Conservation (phyloP, 148 eudicot genomes). For the Rhododendron ferrugineum region DNA sequence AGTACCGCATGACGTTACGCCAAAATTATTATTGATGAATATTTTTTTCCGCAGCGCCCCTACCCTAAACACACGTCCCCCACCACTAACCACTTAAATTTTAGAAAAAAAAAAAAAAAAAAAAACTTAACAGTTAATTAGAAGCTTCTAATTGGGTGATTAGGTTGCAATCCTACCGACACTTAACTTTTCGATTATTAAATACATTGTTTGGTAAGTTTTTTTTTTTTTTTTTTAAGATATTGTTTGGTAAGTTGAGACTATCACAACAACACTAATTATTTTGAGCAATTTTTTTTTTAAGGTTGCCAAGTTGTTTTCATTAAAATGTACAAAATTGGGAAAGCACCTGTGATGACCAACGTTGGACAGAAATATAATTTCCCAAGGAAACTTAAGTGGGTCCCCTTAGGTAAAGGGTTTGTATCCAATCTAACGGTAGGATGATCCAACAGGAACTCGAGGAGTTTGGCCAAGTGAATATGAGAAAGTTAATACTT, state of each 20-base stretch:
- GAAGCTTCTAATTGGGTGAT: neutral
- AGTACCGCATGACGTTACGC: neutral
- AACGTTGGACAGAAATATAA: neutral
- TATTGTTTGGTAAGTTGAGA: neutral
- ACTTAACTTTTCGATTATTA: neutral
- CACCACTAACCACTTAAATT: too few relatives aligned
- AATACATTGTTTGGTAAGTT: neutral
- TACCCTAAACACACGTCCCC: neutral
- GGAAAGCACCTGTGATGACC: neutral
- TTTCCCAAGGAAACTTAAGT: neutral
- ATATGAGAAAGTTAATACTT: too few relatives aligned
- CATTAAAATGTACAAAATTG: neutral
- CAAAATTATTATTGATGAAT: neutral
- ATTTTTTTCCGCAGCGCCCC: neutral
- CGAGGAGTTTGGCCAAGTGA: neutral
- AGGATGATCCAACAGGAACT: constrained; percentile 3
- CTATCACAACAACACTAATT: neutral
- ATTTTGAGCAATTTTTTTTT: neutral
- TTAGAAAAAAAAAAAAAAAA: too few relatives aligned
- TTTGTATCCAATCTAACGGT: constrained; percentile 28
- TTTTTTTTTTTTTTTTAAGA: too few relatives aligned
- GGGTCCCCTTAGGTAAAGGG: constrained; percentile 11
- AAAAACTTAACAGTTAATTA: neutral
- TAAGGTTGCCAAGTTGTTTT: constrained; percentile 8
- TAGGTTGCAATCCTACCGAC: neutral